phyloP scores from a whole-genome alignment of 306 rosid species.

The Sechiopsis laciniata region DNA sequence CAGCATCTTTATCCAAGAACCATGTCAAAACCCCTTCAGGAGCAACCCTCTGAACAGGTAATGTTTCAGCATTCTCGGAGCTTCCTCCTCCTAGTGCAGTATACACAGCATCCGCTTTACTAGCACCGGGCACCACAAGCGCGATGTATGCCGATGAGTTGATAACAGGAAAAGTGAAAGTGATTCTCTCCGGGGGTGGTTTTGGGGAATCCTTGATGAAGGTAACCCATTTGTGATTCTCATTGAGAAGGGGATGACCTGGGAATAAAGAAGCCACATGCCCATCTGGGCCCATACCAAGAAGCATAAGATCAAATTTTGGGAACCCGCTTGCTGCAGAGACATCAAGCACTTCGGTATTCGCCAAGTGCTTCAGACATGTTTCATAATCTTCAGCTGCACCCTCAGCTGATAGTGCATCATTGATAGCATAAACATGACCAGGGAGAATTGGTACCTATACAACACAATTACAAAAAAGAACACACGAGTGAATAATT shows the following conservation, averaged over 20 bases:
- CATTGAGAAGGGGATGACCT: slow-evolving; percentile 70
- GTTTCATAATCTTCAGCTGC: slow-evolving; percentile 93
- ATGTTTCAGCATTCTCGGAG: slow-evolving; percentile 36
- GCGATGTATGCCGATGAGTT: slow-evolving; percentile 66
- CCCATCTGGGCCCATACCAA: slow-evolving; percentile 99
- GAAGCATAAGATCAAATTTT: slow-evolving; percentile 81
- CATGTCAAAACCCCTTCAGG: slow-evolving; percentile 74
- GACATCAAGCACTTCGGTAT: slow-evolving; percentile 35
- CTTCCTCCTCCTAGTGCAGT: slow-evolving; percentile 39
- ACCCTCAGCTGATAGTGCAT: slow-evolving; percentile 72
- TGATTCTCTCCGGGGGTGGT: slow-evolving; percentile 88
- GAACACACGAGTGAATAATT: neutral
- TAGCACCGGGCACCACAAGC: slow-evolving; percentile 64
- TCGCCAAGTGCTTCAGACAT: slow-evolving; percentile 51
- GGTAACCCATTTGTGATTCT: slow-evolving; percentile 76
- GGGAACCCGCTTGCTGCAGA: slow-evolving; percentile 65
- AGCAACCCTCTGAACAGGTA: slow-evolving; percentile 67
- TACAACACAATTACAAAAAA: slow-evolving; percentile 16
- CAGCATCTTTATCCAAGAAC: slow-evolving; percentile 88
- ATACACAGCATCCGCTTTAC: slow-evolving; percentile 60
- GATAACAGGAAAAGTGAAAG: slow-evolving; percentile 79
- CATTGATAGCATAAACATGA: slow-evolving; percentile 69
- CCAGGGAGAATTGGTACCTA: slow-evolving; percentile 67
- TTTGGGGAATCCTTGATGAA: slow-evolving; percentile 81
- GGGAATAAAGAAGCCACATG: slow-evolving; percentile 96